These are phyloP conservation scores for Venturia aucupariae DNA, from an alignment of 2,329 filamentous ascomycete species.

Conservation along the genomic window DNA sequence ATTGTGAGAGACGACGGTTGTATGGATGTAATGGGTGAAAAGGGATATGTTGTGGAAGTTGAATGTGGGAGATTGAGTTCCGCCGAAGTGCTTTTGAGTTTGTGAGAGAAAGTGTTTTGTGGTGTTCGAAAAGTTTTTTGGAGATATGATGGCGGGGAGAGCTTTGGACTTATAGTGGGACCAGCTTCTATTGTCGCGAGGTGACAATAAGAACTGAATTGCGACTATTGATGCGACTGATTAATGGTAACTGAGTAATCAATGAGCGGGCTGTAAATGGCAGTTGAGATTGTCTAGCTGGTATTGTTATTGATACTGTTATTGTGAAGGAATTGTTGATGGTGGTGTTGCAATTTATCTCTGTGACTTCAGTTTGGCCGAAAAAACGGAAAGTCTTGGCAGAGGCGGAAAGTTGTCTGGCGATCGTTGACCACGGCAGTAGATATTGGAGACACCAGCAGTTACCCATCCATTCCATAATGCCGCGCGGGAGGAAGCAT, in stretches of 20 bases:
- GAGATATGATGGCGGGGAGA: slow-evolving; percentile 8
- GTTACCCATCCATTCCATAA: slow-evolving; percentile 2
- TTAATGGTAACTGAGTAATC: neutral
- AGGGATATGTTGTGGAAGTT: neutral
- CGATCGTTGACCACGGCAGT: neutral
- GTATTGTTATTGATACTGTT: neutral
- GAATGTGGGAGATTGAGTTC: neutral
- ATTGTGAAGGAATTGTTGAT: neutral
- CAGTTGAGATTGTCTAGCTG: neutral
- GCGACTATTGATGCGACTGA: neutral
- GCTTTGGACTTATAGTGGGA: neutral
- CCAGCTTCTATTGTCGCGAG: neutral
- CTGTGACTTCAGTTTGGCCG: neutral
- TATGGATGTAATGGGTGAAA: neutral
- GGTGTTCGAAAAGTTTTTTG: neutral
- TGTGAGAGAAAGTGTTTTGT: neutral
- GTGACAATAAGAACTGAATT: neutral
- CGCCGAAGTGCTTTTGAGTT: neutral
- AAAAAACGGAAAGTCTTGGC: neutral
- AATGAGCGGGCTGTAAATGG: neutral
- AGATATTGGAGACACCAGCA: neutral
- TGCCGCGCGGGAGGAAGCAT: slow-evolving; percentile 30
- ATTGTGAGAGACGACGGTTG: neutral
- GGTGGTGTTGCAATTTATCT: too few species aligned
- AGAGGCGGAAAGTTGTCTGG: neutral